These are phyloP conservation scores for Moesziomyces globuligerus DNA, from an alignment of 1,284 basidiomycete genomes.

Conservation along the genomic window DNA sequence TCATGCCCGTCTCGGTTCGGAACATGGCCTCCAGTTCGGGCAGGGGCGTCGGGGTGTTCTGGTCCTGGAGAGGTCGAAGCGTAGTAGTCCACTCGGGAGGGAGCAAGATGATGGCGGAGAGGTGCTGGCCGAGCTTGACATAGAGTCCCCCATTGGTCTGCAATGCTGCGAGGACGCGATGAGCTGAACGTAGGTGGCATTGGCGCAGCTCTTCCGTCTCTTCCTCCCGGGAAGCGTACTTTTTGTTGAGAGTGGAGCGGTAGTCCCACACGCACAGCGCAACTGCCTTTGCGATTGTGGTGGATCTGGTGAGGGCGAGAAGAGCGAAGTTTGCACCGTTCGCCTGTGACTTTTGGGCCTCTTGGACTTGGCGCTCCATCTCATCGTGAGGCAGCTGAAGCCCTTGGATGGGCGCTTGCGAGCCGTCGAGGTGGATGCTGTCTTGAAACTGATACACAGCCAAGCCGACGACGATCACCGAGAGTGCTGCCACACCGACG, in stretches of 20 bases:
- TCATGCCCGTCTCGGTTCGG: constrained; percentile 61
- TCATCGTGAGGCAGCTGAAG: constrained; percentile 51
- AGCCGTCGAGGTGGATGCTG: constrained; percentile 49
- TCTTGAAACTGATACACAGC: constrained; percentile 44
- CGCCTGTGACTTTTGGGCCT: constrained; percentile 52
- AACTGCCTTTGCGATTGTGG: constrained; percentile 64
- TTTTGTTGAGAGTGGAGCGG: constrained; percentile 56
- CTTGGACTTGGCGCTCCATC: constrained; percentile 50
- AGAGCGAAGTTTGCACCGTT: constrained; percentile 53
- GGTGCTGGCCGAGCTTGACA: constrained; percentile 78
- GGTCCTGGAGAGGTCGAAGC: constrained; percentile 73
- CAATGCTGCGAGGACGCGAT: constrained; percentile 59
- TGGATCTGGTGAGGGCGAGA: constrained; percentile 58
- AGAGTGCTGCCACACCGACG: constrained; percentile 7
- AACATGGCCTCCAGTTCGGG: constrained; percentile 65
- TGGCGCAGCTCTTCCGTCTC: constrained; percentile 56
- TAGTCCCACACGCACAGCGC: constrained; percentile 66
- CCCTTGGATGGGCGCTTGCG: constrained; percentile 25
- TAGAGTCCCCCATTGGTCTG: constrained; percentile 86
- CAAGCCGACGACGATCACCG: constrained; percentile 16
- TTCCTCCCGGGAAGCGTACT: constrained; percentile 45
- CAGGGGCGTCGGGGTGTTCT: constrained; percentile 65
- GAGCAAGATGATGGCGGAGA: constrained; percentile 76
- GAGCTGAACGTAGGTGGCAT: constrained; percentile 65
- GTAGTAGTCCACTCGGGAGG: constrained; percentile 78